Conservation (phyloP, 2,329 filamentous ascomycete genomes). For the Beauveria bassiana region DNA sequence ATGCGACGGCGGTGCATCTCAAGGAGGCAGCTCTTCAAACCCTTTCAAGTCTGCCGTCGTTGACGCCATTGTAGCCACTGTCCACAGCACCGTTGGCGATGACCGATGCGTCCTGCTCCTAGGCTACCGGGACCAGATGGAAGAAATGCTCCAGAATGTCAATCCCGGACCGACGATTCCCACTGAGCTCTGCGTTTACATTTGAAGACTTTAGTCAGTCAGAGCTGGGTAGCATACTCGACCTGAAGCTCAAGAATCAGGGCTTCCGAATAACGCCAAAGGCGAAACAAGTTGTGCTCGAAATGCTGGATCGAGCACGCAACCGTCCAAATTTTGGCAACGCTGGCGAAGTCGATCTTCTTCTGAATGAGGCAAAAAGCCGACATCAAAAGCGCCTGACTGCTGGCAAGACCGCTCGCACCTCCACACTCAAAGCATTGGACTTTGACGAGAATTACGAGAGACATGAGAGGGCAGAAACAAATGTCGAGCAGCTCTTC, state of each 20-base stretch:
- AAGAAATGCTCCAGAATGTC: constrained; percentile 63
- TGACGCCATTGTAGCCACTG: constrained; percentile 66
- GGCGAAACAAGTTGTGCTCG: constrained; percentile 47
- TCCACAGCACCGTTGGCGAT: constrained; percentile 62
- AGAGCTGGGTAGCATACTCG: constrained; percentile 52
- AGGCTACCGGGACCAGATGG: constrained; percentile 64
- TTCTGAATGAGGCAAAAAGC: constrained; percentile 50
- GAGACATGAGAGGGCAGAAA: constrained; percentile 30
- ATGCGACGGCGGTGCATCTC: constrained; percentile 27
- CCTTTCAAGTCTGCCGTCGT: constrained; percentile 57
- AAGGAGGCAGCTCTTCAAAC: constrained; percentile 19
- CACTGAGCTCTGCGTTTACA: constrained; percentile 51
- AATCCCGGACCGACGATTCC: constrained; percentile 71
- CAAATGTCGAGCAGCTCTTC: constrained; percentile 48
- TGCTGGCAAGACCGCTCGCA: constrained; percentile 19
- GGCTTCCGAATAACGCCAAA: constrained; percentile 43
- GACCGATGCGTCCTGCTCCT: constrained; percentile 65
- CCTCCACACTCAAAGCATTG: constrained; percentile 65
- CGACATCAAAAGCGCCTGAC: constrained; percentile 24
- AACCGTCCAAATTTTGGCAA: constrained; percentile 67
- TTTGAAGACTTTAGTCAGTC: constrained; percentile 61
- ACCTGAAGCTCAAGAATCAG: constrained; percentile 52
- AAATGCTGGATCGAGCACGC: constrained; percentile 52
- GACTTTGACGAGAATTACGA: constrained; percentile 62
- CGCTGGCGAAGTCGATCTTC: constrained; percentile 63